phyloP scores from a whole-genome alignment of 2,329 filamentous ascomycete species.

The Pseudopyrenochaeta lycopersici region DNA sequence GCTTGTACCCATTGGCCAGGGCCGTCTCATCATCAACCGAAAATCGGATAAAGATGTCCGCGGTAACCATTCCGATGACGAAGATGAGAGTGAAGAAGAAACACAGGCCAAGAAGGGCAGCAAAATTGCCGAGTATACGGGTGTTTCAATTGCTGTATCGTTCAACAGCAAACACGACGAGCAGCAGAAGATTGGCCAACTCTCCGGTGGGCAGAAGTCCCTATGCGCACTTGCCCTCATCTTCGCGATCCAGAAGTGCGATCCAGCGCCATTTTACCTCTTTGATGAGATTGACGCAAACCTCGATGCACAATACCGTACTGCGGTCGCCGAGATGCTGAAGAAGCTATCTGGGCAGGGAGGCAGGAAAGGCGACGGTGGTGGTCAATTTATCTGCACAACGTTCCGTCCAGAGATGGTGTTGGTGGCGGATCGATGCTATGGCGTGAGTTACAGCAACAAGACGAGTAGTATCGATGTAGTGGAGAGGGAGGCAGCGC shows the following conservation, averaged over 20 bases:
- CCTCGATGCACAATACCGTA: constrained; percentile 96
- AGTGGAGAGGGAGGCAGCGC: constrained; percentile 83
- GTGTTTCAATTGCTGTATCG: constrained; percentile 94
- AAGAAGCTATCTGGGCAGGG: constrained; percentile 61
- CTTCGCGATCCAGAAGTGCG: constrained; percentile 97
- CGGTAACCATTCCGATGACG: constrained; percentile 56
- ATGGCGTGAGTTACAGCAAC: constrained; percentile 89
- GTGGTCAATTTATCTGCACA: constrained; percentile 94
- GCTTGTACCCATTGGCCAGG: constrained; percentile 91
- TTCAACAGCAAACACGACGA: constrained; percentile 99
- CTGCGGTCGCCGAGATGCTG: constrained; percentile 89
- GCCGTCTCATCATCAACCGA: constrained; percentile 90
- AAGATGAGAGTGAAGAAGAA: constrained; percentile 59
- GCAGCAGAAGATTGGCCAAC: constrained; percentile 96
- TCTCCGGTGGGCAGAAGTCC: constrained; percentile 97
- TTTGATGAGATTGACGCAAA: constrained; percentile 99
- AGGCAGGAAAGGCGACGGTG: constrained; percentile 54
- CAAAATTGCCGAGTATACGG: constrained; percentile 91
- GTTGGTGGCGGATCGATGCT: constrained; percentile 94
- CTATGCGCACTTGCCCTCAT: constrained; percentile 96
- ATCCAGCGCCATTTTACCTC: constrained; percentile 97
- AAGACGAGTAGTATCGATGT: constrained; percentile 96
- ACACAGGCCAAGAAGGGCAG: constrained; percentile 38
- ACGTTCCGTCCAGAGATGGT: constrained; percentile 98
- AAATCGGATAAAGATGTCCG: constrained; percentile 80